Evolutionary conservation across 2,329 filamentous ascomycete species (phyloP).

Genomic region (Rhynchosporium agropyri): DNA sequence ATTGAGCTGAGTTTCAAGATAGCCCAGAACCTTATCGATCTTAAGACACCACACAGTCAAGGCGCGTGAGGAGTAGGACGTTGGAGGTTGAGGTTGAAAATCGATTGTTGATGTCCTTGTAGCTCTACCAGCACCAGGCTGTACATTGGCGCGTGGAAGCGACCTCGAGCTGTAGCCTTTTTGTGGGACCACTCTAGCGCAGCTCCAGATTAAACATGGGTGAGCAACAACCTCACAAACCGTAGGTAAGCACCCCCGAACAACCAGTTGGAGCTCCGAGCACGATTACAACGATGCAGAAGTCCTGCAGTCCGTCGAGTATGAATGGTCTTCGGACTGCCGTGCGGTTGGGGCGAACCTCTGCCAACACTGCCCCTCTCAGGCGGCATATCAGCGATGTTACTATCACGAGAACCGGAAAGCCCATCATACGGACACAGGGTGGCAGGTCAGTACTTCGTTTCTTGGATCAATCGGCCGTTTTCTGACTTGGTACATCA

Average conservation of each 20-base stretch:
- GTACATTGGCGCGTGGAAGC: constrained; percentile 1
- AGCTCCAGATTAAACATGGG: constrained; percentile 26
- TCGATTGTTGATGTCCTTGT: constrained; percentile 1
- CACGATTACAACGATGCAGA: constrained; percentile 43
- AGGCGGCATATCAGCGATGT: constrained; percentile 74
- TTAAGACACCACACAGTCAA: not conserved
- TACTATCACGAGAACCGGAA: constrained; percentile 91
- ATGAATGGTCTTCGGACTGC: constrained; percentile 61
- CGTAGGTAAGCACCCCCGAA: constrained; percentile 20
- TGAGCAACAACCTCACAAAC: constrained; percentile 21
- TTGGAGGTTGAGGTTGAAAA: not conserved
- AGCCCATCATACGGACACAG: constrained; percentile 85
- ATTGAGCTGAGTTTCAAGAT: constrained; percentile 10
- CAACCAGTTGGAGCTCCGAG: constrained; percentile 32
- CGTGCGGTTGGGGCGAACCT: constrained; percentile 53
- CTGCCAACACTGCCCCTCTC: constrained; percentile 47
- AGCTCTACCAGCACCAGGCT: constrained; percentile 1
- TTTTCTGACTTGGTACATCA: constrained; percentile 39
- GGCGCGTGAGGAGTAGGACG: not conserved
- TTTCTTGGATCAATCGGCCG: constrained; percentile 24
- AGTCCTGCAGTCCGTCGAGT: constrained; percentile 45
- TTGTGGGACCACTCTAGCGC: constrained; percentile 10
- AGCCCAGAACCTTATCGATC: not conserved
- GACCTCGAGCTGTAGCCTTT: constrained; percentile 1
- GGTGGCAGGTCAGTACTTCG: constrained; percentile 75